Conservation (phyloP, 164 flowering plant genomes). For the Berberis vulgaris region DNA sequence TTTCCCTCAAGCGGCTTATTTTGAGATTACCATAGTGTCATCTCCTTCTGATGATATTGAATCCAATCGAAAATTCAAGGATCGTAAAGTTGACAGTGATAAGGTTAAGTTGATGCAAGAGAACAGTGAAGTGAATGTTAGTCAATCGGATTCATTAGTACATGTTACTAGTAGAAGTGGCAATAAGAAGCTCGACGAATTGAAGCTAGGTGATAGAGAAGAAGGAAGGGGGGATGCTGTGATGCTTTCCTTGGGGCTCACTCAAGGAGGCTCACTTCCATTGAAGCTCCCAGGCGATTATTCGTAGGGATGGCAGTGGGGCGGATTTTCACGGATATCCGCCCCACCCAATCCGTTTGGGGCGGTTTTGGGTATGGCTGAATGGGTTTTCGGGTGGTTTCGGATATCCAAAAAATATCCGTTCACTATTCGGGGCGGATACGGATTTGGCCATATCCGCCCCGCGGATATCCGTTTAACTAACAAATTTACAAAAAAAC, state of each 20-base stretch:
- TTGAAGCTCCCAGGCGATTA: slow-evolving; percentile 58
- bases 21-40: slow-evolving; percentile 55
- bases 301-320: too few species aligned
- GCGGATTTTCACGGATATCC: too few species aligned
- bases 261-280: slow-evolving; percentile 39
- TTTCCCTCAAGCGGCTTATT: slow-evolving; percentile 92
- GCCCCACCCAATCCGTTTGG: too few species aligned
- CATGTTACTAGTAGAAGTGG: slow-evolving; percentile 14
- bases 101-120: slow-evolving; percentile 47
- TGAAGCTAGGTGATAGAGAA: slow-evolving; percentile 22
- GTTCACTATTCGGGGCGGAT: too few species aligned
- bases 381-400: too few species aligned
- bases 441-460: too few species aligned
- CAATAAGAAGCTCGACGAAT: slow-evolving; percentile 22
- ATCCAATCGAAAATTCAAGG: neutral
- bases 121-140: slow-evolving; percentile 12
- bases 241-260: slow-evolving; percentile 47
- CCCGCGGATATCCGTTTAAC: too few species aligned
- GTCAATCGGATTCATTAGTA: slow-evolving; percentile 26
- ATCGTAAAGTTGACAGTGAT: slow-evolving; percentile 34
- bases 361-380: too few species aligned
- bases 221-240: slow-evolving; percentile 18
- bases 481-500: too few species aligned
- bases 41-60: slow-evolving; percentile 12
- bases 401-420: too few species aligned